Percentiles rank a stretch among this genome's conserved stretches.
phyloP scores from a whole-genome alignment of 169 alveolate genomes.

The Plasmodium adleri region DNA sequence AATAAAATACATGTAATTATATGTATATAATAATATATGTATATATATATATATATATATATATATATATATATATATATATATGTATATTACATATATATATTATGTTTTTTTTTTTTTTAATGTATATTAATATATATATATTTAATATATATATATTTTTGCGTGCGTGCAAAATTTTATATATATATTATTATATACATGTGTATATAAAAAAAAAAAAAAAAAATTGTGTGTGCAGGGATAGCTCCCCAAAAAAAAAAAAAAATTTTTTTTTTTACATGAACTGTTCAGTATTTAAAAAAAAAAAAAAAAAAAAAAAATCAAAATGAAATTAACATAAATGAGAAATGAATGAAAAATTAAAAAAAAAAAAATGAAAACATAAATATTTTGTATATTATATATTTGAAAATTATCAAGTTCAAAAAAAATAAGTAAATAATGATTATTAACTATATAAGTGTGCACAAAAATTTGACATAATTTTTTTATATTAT shows the following conservation, averaged over 20 bases:
- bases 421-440: background rate
- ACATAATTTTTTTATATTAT: background rate
- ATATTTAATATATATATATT: constrained; percentile 9
- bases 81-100: constrained; percentile 1
- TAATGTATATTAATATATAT: no score
- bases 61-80: background rate
- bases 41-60: background rate
- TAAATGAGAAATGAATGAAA: constrained; percentile 16
- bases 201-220: no score
- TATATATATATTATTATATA: no score
- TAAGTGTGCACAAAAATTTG: constrained; percentile 13
- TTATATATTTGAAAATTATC: no score
- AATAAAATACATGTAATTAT: background rate
- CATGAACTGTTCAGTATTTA: constrained; percentile 44
- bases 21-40: background rate
- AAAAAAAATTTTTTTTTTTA: constrained; percentile 8
- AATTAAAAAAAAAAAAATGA: constrained; percentile 16
- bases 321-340: constrained; percentile 1
- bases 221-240: constrained; percentile 21
- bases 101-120: no score
- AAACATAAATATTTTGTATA: background rate
- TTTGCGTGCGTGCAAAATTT: constrained; percentile 32
- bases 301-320: constrained; percentile 26
- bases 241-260: constrained; percentile 6
- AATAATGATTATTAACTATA: background rate